These are phyloP conservation scores for Globisporangium cederbergense DNA, from an alignment of 352 stramenopile genomes.

Conservation along the genomic window DNA sequence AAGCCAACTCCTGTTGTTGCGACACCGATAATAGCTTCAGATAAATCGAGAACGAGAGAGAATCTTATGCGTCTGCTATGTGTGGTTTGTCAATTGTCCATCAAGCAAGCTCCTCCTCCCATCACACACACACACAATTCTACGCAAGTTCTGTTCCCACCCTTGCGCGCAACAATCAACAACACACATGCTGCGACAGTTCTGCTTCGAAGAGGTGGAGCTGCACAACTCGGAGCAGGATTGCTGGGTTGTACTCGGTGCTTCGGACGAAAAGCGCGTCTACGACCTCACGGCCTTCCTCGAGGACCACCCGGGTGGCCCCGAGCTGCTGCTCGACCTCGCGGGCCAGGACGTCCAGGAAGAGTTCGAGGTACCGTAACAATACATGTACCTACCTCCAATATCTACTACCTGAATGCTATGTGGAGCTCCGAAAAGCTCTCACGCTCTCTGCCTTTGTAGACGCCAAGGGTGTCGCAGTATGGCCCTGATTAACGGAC, in stretches of 20 bases:
- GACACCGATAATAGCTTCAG: no score
- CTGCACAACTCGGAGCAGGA: slow-evolving; percentile 42
- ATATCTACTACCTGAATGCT: not conserved
- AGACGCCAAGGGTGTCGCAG: not conserved
- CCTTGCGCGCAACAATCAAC: not conserved
- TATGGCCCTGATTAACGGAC: not conserved
- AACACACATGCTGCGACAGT: slow-evolving; percentile 32
- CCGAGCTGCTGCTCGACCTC: slow-evolving; percentile 90
- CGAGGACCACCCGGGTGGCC: slow-evolving; percentile 92
- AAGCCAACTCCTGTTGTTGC: no score
- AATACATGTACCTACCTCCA: not conserved
- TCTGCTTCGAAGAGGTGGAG: slow-evolving; percentile 83
- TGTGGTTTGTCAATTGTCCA: no score
- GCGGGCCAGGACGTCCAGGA: slow-evolving; percentile 79
- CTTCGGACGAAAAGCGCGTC: slow-evolving; percentile 64
- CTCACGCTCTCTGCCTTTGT: not conserved
- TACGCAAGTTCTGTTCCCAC: no score
- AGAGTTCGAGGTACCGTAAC: slow-evolving; percentile 49
- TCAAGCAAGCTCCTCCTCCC: no score
- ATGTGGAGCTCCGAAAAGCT: not conserved
- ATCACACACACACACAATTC: no score
- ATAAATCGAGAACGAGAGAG: no score
- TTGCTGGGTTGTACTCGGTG: slow-evolving; percentile 48
- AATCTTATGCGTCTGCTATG: no score
- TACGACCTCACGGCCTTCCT: slow-evolving; percentile 95